Base-by-base conservation (phyloP, 441 rosid genomes). In the Cnidoscolus chayamansa region DNA sequence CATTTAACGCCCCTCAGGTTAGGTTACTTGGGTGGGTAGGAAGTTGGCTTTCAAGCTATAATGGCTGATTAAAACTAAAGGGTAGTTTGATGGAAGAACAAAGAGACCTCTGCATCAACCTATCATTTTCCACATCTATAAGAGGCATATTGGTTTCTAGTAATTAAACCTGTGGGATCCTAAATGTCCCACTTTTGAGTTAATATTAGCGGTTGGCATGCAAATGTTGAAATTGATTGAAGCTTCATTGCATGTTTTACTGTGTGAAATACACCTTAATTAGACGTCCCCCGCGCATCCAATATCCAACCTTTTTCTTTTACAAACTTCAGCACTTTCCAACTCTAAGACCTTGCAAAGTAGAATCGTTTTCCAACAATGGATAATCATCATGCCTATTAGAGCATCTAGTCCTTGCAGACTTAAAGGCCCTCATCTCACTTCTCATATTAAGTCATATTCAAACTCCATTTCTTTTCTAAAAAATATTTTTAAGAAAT, bases 131-230 rank as follows among this genome's bases (percentile, higher is more conserved):
- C 55, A 35, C 56, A 63, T 19, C 57, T 31, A 71, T 57, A 0
- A 30, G 37, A 37, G 71, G 79, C 0, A 76, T 67, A 68, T 70
- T 68, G 57, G 77, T 71, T 77, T 47, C 71, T 73, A 35, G 65
- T 65, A 56, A 74, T 66, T 51, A 67, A 30, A 74, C 19, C 60
- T 20, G 62, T 65, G 56, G 16, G 48, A 47, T 66, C 13, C 32
- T 56, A 59, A 50, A 51, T 67, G 76, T 53, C 74, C 77, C 62
- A 48, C 15, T 57, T 70, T 54, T 37, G 6, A 7, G 54, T 15
- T 4, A 10, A 9, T 67, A n/a, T 16, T 49, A 37, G 2, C 31
- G 74, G 64, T 67, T 72, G 57, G 20, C 63, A 72, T 72, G 50
- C 37, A 10, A 47, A 13, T 40, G 63, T n/a, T 37, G 50, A n/a